Base-by-base conservation (phyloP, 192 early-diverging fungal genomes). In the Coemansia reversa region DNA sequence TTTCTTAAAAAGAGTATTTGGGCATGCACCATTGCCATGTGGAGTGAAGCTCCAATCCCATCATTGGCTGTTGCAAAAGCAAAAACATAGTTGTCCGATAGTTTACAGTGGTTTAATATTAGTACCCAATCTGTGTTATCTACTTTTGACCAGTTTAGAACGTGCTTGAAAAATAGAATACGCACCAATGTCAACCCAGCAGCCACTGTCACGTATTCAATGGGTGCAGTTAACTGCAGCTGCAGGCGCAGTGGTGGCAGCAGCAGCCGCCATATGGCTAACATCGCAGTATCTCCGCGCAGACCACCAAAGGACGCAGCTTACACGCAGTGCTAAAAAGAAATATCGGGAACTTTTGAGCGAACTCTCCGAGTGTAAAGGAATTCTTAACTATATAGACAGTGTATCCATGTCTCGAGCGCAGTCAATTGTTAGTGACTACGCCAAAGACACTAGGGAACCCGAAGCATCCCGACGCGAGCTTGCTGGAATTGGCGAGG, bases 361-460 rank as follows among this genome's bases (percentile, higher is more conserved):
- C 11, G 72, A 80, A 23, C 69, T 80, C 0, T 67, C 65, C 20
- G 77, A 71, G 29, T 71, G 77, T 61, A 80, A 80, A 20, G 65
- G 69, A 4, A 53, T 65, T 7, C 65, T 74, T 22, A 58, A 58
- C 51, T 63, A 56, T 45, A 71, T 80, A 30, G 69, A 80, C 51
- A 29, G 61, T 14, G 64, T 66, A 55, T 23, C 53, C 5, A 52
- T 74, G 2, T 62, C 69, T 4, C 52, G 51, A 24, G 72, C 77
- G 4, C 52, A 71, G 25, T 29, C 55, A 27, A 39, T 39, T 39
- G 35, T 39, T 39, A 39, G 35, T 9, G 35, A 39, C 9, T 39
- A 39, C 12, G 9, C 8, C 1, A 11, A 3, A 2, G 35, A 47
- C 23, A 20, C 51, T 9, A 19, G 35, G 1, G 2, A 22, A 30